Evolutionary conservation across 805 yeast genomes (phyloP), one percentile per base, ranked within the genome.

Genomic region (Ogataea methanolica): DNA sequence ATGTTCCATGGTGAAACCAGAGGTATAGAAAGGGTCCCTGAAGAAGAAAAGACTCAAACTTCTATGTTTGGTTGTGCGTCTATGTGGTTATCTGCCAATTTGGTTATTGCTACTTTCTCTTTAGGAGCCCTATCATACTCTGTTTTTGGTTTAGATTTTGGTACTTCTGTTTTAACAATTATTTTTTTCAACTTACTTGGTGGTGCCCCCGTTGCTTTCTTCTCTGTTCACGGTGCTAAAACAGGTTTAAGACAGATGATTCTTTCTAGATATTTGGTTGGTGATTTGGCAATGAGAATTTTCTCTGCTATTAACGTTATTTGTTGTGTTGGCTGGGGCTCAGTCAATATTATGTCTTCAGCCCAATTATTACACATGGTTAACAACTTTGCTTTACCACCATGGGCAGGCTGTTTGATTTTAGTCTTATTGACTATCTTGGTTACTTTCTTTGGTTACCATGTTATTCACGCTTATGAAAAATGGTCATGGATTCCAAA

Each of bases 301-400:
- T 85, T 88, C 60, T 83, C 95, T 9, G 66, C 84, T 41, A 73
- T 91, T 63, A 89, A 90, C 63, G 78, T 82, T 60, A 67, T 91
- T 52, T 91, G 96, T 26, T 88, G 96, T 77, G 80, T 90, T 47
- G 97, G 97, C 58, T 91, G 97, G 97, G 87, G 94, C 68, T 88
- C 96, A 9, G 92, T 89, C 42, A 91, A 91, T 69, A 88, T 87
- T 52, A 86, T 90, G 79, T 85, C 90, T 31, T 82, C 94, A 34
- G 96, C 96, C 22, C 94, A 88, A 66, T 71, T 90, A 53, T 72
- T 90, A 50, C 82, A 84, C 68, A 80, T 85, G 62, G 84, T 91
- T 51, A 88, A 88, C 72, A 71, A 67, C 51, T 71, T 71, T 36
- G 68, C 71, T 43, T 71, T 85, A 56, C 97, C 97, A 37, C 86